These are phyloP conservation scores for Spathaspora passalidarum DNA, from an alignment of 805 yeast genomes.

Conservation along the genomic window DNA sequence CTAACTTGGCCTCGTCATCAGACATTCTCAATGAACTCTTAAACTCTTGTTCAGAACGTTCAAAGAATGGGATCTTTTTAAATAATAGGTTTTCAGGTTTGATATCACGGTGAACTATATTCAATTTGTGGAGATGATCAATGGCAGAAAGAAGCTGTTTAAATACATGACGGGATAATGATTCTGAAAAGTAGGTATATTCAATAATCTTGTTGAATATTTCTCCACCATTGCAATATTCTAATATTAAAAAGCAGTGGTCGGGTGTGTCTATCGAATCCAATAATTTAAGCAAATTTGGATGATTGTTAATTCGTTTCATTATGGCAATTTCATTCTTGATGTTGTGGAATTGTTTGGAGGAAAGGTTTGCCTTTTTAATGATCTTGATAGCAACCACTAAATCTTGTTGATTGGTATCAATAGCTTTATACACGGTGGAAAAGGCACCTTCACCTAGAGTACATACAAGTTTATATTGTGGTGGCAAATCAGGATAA, in stretches of 20 bases:
- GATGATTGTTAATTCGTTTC: slow-evolving; percentile 58
- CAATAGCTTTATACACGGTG: slow-evolving; percentile 70
- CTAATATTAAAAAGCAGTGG: slow-evolving; percentile 63
- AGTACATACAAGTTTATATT: slow-evolving; percentile 27
- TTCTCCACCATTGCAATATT: slow-evolving; percentile 75
- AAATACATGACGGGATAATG: slow-evolving; percentile 68
- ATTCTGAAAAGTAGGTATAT: slow-evolving; percentile 72
- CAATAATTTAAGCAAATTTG: slow-evolving; percentile 56
- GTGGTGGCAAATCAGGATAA: slow-evolving; percentile 26
- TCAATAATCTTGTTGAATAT: slow-evolving; percentile 77
- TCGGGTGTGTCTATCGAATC: slow-evolving; percentile 50
- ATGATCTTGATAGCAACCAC: slow-evolving; percentile 76
- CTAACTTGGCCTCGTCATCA: slow-evolving; percentile 58
- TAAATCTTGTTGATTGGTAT: slow-evolving; percentile 19
- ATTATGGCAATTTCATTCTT: slow-evolving; percentile 72
- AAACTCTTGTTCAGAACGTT: slow-evolving; percentile 33
- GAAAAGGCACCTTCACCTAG: slow-evolving; percentile 92
- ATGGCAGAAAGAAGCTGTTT: slow-evolving; percentile 69
- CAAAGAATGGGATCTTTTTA: slow-evolving; percentile 48
- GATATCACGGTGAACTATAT: slow-evolving; percentile 75
- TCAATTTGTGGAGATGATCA: slow-evolving; percentile 63
- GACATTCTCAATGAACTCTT: slow-evolving; percentile 38
- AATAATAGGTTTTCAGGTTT: slow-evolving; percentile 78
- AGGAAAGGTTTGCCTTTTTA: slow-evolving; percentile 52
- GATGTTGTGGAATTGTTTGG: slow-evolving; percentile 53